These are phyloP conservation scores for Talinum fruticosum DNA, from an alignment of 148 eudicot genomes.

Conservation along the genomic window DNA sequence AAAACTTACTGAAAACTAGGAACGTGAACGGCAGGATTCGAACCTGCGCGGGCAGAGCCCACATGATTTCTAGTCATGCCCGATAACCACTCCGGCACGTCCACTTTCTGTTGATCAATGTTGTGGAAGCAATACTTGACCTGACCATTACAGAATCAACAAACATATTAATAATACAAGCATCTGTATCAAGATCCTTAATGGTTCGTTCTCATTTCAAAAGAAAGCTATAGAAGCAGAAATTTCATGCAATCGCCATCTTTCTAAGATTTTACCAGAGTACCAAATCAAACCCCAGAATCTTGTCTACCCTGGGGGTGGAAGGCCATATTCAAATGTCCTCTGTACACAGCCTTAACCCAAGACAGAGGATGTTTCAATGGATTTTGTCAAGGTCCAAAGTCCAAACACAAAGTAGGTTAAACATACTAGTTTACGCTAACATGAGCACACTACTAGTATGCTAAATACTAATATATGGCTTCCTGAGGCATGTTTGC, in stretches of 20 bases:
- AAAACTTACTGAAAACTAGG: no score
- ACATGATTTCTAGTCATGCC: slow-evolving; percentile 99
- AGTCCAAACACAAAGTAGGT: not conserved
- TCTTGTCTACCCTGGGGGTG: not conserved
- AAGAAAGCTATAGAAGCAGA: not conserved
- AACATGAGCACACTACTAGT: not conserved
- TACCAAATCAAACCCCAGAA: not conserved
- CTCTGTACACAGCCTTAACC: not conserved
- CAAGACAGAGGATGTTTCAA: not conserved
- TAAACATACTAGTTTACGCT: not conserved
- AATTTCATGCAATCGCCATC: not conserved
- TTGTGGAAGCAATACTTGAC: no score
- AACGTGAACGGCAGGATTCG: slow-evolving; percentile 60
- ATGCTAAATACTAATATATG: no score
- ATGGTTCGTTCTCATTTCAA: not conserved
- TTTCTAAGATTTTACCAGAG: not conserved
- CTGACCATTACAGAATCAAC: not conserved
- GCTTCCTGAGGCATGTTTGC: not conserved
- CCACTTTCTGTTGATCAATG: slow-evolving; percentile 33
- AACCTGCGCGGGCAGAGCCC: slow-evolving; percentile 80
- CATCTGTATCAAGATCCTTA: not conserved
- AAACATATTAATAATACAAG: not conserved
- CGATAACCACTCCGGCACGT: slow-evolving; percentile 99
- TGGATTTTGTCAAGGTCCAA: not conserved
- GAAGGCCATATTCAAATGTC: not conserved